A percentile compares a stretch with the other conserved stretches of the same genome.
These are phyloP conservation scores for Aspergillus avenaceus DNA, from an alignment of 495 filamentous ascomycete genomes.

Conservation along the genomic window DNA sequence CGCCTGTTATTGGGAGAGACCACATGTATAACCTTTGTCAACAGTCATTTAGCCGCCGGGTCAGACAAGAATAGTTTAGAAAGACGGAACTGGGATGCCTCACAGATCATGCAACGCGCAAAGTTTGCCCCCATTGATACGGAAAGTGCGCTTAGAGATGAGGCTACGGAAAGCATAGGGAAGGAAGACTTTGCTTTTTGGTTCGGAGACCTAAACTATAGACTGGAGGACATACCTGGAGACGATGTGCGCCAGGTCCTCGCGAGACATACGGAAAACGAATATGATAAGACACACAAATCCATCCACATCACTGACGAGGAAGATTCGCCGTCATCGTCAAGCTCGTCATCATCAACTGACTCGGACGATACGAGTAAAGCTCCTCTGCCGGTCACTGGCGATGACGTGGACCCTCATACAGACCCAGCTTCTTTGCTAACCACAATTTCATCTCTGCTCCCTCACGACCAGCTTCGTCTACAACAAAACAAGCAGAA, in stretches of 20 bases:
- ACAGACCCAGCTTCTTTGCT: conserved; percentile 66
- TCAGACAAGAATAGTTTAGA: conserved; percentile 72
- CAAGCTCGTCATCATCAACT: too few relatives aligned
- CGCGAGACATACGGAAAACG: conserved; percentile 72
- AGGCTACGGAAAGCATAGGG: conserved; percentile 64
- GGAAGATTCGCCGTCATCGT: conserved; percentile 7
- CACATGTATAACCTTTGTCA: conserved; percentile 81
- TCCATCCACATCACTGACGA: conserved; percentile 11
- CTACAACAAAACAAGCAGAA: conserved; percentile 68
- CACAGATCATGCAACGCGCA: conserved; percentile 68
- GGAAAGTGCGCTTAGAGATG: conserved; percentile 45
- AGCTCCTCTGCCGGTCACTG: conserved; percentile 17
- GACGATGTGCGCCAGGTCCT: conserved; percentile 86
- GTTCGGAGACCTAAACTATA: conserved; percentile 96
- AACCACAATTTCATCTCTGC: conserved; percentile 77
- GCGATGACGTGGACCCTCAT: conserved; percentile 40
- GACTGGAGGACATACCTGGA: conserved; percentile 81
- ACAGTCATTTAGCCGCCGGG: conserved; percentile 86
- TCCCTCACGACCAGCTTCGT: conserved; percentile 86
- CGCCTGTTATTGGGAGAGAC: conserved; percentile 87
- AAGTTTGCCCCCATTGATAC: conserved; percentile 68
- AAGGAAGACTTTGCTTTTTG: conserved; percentile 92
- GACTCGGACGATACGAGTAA: conserved; percentile 1
- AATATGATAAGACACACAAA: conserved; percentile 53
- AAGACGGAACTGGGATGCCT: conserved; percentile 83